Base-by-base conservation (phyloP, 306 rosid species). In the Fagus crenata region DNA sequence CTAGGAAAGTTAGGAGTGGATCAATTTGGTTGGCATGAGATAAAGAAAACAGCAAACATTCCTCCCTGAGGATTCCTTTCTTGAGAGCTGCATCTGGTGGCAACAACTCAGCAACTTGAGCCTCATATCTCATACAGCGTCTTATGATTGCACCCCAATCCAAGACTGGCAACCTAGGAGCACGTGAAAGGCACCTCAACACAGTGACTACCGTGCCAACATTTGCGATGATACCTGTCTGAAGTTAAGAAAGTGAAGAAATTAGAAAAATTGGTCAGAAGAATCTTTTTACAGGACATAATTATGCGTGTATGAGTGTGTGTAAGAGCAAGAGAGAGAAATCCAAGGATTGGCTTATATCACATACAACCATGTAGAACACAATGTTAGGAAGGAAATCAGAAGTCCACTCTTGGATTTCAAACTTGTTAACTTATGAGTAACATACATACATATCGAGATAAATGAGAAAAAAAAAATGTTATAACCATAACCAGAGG, bases 11-110 rank as follows among this genome's bases (percentile, higher is more conserved):
- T 76, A 90, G 81, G 46, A 95, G 93, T 43, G 85, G 81, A 80
- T 90, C 92, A 78, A 92, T 89, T 80, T 90, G 92, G 83, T 79
- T 90, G 63, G 98, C 96, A 82, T 95, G 98, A 69, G 89, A 93
- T 82, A 95, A 72, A 33, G 97, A 84, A 67, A 95, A 95, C 86
- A 74, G 80, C 43, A 90, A 68, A 51, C 93, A 89, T 80, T 90
- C 92, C 89, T 90, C 91, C 87, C 93, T 89, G 6, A 95, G 85
- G 49, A 77, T 71, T 77, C 91, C 96, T 76, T 85, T 84, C 78
- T 80, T 67, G 59, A 64, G 78, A 82, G 84, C 71, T 76, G 87
- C 76, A 63, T 84, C 89, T 36, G 75, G 67, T 8, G 74, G 74
- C 65, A 81, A 73, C 59, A 79, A 81, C 41, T 75, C 84, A 3